These are phyloP conservation scores for Trichoderma sp. DNA, from an alignment of 2,329 filamentous ascomycete genomes.

Conservation along the genomic window DNA sequence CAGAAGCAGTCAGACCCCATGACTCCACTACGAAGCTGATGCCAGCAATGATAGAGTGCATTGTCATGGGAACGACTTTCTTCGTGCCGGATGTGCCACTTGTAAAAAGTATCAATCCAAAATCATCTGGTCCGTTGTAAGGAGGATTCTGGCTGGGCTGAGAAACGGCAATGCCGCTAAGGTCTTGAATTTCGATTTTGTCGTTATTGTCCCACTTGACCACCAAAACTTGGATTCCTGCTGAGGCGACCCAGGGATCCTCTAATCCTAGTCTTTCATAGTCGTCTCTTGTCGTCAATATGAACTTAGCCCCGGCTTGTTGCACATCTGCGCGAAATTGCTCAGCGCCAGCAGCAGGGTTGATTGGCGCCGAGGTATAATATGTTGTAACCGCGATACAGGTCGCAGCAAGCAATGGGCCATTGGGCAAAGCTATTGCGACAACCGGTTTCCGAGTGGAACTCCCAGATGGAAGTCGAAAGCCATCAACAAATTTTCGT, in stretches of 20 bases:
- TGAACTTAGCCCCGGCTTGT: slow-evolving; percentile 48
- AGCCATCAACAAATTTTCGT: slow-evolving; percentile 37
- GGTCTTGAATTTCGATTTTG: slow-evolving; percentile 38
- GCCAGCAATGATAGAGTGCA: slow-evolving; percentile 53
- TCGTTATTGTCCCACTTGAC: slow-evolving; percentile 42
- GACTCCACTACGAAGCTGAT: slow-evolving; percentile 56
- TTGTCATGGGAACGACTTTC: slow-evolving; percentile 57
- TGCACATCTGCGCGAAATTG: slow-evolving; percentile 54
- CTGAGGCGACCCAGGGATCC: slow-evolving; percentile 34
- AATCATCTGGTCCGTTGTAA: slow-evolving; percentile 49
- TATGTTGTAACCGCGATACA: slow-evolving; percentile 52
- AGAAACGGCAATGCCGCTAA: slow-evolving; percentile 25
- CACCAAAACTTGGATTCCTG: slow-evolving; percentile 43
- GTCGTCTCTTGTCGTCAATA: slow-evolving; percentile 48
- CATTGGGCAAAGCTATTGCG: slow-evolving; percentile 56
- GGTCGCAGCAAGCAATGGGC: slow-evolving; percentile 53
- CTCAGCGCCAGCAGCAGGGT: slow-evolving; percentile 49
- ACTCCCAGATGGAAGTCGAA: slow-evolving; percentile 35
- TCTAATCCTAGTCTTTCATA: slow-evolving; percentile 43
- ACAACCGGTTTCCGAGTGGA: slow-evolving; percentile 44
- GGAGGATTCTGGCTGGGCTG: slow-evolving; percentile 14
- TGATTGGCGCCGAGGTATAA: slow-evolving; percentile 56
- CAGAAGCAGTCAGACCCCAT: slow-evolving; percentile 50
- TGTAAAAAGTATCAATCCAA: slow-evolving; percentile 56
- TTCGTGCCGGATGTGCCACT: slow-evolving; percentile 61